Conservation (phyloP, 2,329 filamentous ascomycete species). For the Phaeoacremonium minimum region DNA sequence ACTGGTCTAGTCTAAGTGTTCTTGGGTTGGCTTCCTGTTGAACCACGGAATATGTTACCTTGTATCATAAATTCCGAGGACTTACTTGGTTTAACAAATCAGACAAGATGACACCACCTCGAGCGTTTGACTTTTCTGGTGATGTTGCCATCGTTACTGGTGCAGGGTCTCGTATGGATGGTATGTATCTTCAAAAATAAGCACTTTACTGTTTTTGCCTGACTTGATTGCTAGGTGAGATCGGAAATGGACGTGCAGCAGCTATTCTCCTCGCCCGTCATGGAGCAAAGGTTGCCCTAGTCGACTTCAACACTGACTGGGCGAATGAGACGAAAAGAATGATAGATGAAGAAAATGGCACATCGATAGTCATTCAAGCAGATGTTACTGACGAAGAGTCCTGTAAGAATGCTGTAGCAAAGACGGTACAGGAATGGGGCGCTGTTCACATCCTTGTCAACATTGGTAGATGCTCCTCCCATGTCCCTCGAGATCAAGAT, state of each 20-base stretch:
- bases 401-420: slow-evolving; percentile 14
- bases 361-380: slow-evolving; percentile 16
- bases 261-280: slow-evolving; percentile 21
- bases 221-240: slow-evolving; percentile 18
- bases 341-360: slow-evolving; percentile 20
- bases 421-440: slow-evolving; percentile 17
- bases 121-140: slow-evolving; percentile 19
- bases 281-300: slow-evolving; percentile 17
- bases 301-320: slow-evolving; percentile 18
- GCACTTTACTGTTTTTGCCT: not conserved
- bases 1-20: too few relatives aligned
- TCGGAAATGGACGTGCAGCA: slow-evolving; percentile 21
- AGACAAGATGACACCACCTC: slow-evolving; percentile 11
- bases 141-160: slow-evolving; percentile 27
- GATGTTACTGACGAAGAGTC: slow-evolving; percentile 18
- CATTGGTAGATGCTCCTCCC: slow-evolving; percentile 11
- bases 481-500: not conserved
- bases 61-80: too few relatives aligned
- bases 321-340: slow-evolving; percentile 20
- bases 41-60: too few relatives aligned
- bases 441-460: slow-evolving; percentile 21
- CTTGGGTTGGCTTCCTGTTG: too few relatives aligned
- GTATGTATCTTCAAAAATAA: slow-evolving; percentile 3
- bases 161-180: slow-evolving; percentile 20
- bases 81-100: too few relatives aligned